Conservation (phyloP, 1,284 basidiomycete genomes). For the Trametes versicolor region DNA sequence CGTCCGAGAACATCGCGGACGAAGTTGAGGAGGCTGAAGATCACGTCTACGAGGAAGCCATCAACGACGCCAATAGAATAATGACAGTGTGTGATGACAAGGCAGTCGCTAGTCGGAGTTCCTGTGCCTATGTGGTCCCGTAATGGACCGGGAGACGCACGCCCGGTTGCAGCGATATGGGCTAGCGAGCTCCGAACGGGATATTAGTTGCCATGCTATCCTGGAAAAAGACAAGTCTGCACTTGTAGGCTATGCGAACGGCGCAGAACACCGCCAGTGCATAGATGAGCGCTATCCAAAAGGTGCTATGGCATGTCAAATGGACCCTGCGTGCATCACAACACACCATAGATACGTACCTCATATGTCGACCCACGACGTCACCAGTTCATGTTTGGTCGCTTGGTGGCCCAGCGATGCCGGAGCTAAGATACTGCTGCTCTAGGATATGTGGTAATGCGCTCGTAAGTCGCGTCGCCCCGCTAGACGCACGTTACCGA, state of each 20-base stretch:
- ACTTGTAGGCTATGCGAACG: not conserved
- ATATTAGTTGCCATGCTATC: not conserved
- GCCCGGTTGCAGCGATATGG: not conserved
- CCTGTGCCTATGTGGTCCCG: constrained; percentile 5
- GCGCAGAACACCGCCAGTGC: not conserved
- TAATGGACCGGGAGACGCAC: not conserved
- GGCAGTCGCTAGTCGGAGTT: not conserved
- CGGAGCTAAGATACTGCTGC: not conserved
- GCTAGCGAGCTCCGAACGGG: not conserved
- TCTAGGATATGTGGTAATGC: not conserved
- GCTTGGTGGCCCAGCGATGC: not conserved
- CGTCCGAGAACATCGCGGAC: not conserved
- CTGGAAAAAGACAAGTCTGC: constrained; percentile 3
- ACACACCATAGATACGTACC: not conserved
- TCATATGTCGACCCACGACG: not conserved
- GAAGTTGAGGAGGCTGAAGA: not conserved
- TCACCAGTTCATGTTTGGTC: not conserved
- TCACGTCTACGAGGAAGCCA: not conserved
- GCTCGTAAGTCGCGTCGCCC: not conserved
- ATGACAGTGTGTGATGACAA: not conserved
- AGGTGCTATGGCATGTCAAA: not conserved
- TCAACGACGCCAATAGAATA: not conserved
- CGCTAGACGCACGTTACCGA: not conserved
- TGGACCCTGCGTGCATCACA: no score
- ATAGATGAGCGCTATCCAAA: not conserved